Percentiles rank a stretch among this genome's conserved stretches.
phyloP scores from a whole-genome alignment of 129 eudicot genomes.

The Arctium lappa region DNA sequence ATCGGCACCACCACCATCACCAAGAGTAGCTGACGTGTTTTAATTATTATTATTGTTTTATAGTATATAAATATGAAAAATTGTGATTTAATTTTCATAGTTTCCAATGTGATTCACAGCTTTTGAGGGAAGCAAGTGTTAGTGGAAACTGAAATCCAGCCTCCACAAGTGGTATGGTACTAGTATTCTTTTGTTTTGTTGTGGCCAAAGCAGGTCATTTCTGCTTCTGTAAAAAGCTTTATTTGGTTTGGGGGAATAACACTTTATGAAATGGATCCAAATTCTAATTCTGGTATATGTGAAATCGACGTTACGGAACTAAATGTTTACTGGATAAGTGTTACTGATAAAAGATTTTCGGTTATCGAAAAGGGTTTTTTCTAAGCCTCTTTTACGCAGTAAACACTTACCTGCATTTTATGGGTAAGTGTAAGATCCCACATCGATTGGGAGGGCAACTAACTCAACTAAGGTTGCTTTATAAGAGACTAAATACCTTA shows the following conservation, averaged over 20 bases:
- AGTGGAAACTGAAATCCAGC: slow-evolving; percentile 35
- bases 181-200: slow-evolving; percentile 29
- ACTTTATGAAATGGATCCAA: neutral
- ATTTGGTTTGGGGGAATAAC: slow-evolving; percentile 20
- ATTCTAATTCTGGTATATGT: neutral
- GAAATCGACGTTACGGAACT: neutral
- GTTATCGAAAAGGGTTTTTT: too few relatives aligned
- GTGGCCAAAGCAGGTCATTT: slow-evolving; percentile 4
- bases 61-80: neutral
- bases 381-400: too few relatives aligned
- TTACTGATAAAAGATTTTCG: too few relatives aligned
- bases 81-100: neutral
- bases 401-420: too few relatives aligned
- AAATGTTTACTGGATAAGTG: neutral
- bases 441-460: too few relatives aligned
- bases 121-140: slow-evolving; percentile 31
- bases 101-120: slow-evolving; percentile 27
- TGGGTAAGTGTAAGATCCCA: too few relatives aligned
- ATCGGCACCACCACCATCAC: slow-evolving; percentile 49
- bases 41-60: neutral
- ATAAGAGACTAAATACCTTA: too few relatives aligned
- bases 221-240: neutral
- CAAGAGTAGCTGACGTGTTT: neutral
- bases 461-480: too few relatives aligned
- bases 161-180: slow-evolving; percentile 5